Evolutionary conservation across 805 yeast genomes (phyloP), one percentile per base, ranked within the genome.

Genomic region (Ascoidea rubescens): DNA sequence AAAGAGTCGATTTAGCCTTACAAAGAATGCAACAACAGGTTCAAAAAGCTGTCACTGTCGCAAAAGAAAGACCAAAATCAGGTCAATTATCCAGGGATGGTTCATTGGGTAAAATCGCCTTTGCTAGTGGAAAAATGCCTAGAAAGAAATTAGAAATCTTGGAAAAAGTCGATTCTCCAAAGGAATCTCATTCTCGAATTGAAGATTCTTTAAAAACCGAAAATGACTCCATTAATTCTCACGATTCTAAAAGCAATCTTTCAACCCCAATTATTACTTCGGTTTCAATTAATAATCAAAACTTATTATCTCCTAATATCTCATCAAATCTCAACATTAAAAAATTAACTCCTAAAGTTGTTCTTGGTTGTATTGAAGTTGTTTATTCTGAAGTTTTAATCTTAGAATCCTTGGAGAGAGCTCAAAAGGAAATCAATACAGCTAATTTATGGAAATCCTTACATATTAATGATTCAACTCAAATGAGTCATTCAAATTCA

Each of bases 21-120:
- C 96, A 87, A 71, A 82, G 97, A 73, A 87, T 93, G 96, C 97
- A 91, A 70, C 96, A 89, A 65, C 98, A 91, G 71, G 96, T 91
- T 51, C 95, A 89, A 63, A 87, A 86, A 62, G 98, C 98, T 14
- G 97, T 91, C 16, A 86, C 91, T 52, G 91, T 87, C 45, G 99
- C 97, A 30, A 87, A 87, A 64, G 96, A 88, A 61, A 79, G 88
- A 70, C 84, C 87, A 51, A 82, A 82, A 68, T 70, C 75, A 45
- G 74, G 76, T 47, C 82, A 76, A 56, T 79, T 79, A 59, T 79
- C 80, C 33, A 72, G 75, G 47, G 71, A 72, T 49, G 96, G 96
- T 60, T 93, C 96, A 1, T 73, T 91, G 54, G 97, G 98, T 59
- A 87, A 84, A 67, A 84, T 89, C 53, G 78, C 90, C 10, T 73